These are phyloP conservation scores for Aspergillus sp. DNA, from an alignment of 2,329 filamentous ascomycete species.

Conservation along the genomic window DNA sequence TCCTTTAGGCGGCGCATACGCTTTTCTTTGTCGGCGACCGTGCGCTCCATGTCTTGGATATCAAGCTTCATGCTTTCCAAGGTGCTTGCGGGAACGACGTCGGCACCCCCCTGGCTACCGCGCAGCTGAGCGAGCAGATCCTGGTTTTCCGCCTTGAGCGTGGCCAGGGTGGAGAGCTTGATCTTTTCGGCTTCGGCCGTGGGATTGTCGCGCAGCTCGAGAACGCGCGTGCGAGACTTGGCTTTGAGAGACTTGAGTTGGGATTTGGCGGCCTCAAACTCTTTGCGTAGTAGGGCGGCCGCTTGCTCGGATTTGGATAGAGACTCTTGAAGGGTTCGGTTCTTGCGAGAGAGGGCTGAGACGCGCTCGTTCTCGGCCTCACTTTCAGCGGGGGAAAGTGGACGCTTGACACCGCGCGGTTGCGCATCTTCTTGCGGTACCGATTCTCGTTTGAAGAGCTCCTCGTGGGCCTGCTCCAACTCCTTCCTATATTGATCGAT, in stretches of 20 bases:
- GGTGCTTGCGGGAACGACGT: slow-evolving; percentile 72
- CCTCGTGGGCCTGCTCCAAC: slow-evolving; percentile 69
- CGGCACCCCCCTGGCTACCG: slow-evolving; percentile 47
- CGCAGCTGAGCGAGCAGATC: slow-evolving; percentile 75
- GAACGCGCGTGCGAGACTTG: slow-evolving; percentile 73
- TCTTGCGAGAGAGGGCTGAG: slow-evolving; percentile 82
- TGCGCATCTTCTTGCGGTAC: slow-evolving; percentile 44
- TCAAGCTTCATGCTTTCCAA: slow-evolving; percentile 74
- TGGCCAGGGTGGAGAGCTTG: slow-evolving; percentile 75
- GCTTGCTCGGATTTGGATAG: slow-evolving; percentile 68
- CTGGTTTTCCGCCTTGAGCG: slow-evolving; percentile 78
- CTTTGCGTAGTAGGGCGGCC: slow-evolving; percentile 69
- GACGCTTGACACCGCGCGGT: slow-evolving; percentile 60
- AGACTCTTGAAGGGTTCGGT: slow-evolving; percentile 79
- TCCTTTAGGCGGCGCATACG: slow-evolving; percentile 82
- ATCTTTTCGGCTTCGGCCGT: slow-evolving; percentile 82
- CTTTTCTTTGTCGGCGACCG: slow-evolving; percentile 71
- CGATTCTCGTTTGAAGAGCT: slow-evolving; percentile 67
- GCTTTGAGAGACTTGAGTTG: slow-evolving; percentile 69
- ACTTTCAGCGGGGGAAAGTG: slow-evolving; percentile 56
- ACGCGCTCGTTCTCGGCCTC: slow-evolving; percentile 66
- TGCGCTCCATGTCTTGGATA: slow-evolving; percentile 68
- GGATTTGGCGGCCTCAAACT: slow-evolving; percentile 68
- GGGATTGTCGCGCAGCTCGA: slow-evolving; percentile 88
- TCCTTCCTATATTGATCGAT: slow-evolving; percentile 85